Conservation (phyloP, 352 stramenopile genomes). For the Proteromonas lacertae region DNA sequence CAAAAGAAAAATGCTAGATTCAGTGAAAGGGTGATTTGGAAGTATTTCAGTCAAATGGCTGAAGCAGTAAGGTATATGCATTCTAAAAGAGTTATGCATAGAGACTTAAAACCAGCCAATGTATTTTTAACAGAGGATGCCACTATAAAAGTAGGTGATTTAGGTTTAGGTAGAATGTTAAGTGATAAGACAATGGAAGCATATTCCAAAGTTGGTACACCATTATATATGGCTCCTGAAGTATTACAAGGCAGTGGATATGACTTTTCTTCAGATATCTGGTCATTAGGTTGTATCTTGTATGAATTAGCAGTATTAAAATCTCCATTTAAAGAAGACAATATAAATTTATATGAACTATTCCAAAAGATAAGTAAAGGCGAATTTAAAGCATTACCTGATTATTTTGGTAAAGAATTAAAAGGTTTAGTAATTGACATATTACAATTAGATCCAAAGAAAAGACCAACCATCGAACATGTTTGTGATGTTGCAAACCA, state of each 20-base stretch:
- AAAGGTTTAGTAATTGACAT: constrained; percentile 7
- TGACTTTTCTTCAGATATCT: constrained; percentile 72
- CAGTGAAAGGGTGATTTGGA: constrained; percentile 58
- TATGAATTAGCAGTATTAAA: constrained; percentile 69
- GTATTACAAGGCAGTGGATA: constrained; percentile 58
- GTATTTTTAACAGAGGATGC: constrained; percentile 55
- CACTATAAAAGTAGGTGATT: constrained; percentile 28
- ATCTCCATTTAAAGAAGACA: constrained; percentile 61
- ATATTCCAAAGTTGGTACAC: constrained; percentile 55
- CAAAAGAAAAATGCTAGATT: constrained; percentile 35
- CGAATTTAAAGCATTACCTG: constrained; percentile 9
- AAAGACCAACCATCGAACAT: too few relatives aligned
- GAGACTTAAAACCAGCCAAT: constrained; percentile 68
- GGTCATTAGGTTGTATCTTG: constrained; percentile 63
- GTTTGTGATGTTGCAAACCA: too few relatives aligned
- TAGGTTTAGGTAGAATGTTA: neutral
- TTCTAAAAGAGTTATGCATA: too few relatives aligned
- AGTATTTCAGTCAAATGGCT: constrained; percentile 53
- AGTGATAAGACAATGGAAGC: constrained; percentile 6
- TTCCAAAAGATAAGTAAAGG: constrained; percentile 36
- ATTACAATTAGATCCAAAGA: constrained; percentile 8
- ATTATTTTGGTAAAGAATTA: constrained; percentile 7
- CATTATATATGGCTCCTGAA: constrained; percentile 70
- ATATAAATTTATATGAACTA: constrained; percentile 41
- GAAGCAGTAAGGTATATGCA: constrained; percentile 44